phyloP scores from a whole-genome alignment of 306 rosid genomes.

The Oxytropis ochrocephala region DNA sequence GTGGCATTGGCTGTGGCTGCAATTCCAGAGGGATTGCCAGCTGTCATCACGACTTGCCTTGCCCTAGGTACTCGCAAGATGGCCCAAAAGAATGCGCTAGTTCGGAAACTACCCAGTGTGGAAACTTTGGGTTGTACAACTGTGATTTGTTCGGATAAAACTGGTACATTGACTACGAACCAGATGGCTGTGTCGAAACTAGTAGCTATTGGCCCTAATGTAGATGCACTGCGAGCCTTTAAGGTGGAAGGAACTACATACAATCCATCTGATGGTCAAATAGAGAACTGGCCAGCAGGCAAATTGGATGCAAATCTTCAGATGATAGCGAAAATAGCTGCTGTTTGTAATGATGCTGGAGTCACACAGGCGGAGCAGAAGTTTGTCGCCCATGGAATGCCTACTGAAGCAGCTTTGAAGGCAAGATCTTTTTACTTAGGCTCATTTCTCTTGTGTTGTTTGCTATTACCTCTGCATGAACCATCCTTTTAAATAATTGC shows the following conservation, averaged over 20 bases:
- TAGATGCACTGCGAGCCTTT: slow-evolving; percentile 37
- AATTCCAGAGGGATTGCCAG: slow-evolving; percentile 56
- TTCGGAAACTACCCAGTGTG: slow-evolving; percentile 61
- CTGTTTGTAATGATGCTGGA: slow-evolving; percentile 67
- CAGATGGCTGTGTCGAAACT: slow-evolving; percentile 76
- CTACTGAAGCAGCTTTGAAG: slow-evolving; percentile 79
- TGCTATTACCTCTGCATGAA: neutral
- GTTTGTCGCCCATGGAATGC: slow-evolving; percentile 61
- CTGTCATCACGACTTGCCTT: slow-evolving; percentile 47
- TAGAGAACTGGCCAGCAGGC: slow-evolving; percentile 51
- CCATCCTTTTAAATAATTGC: neutral
- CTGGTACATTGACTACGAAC: slow-evolving; percentile 55
- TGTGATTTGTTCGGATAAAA: slow-evolving; percentile 55
- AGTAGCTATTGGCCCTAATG: slow-evolving; percentile 52
- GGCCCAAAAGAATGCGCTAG: slow-evolving; percentile 65
- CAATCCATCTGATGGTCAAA: slow-evolving; percentile 61
- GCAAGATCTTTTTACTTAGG: slow-evolving; percentile 14
- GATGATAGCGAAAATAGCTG: slow-evolving; percentile 61
- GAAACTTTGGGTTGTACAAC: slow-evolving; percentile 58
- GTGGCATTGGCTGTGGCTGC: slow-evolving; percentile 63
- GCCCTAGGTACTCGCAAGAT: slow-evolving; percentile 52
- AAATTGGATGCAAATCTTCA: slow-evolving; percentile 65
- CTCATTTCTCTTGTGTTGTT: neutral
- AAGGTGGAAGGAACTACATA: slow-evolving; percentile 74
- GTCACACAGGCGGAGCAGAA: slow-evolving; percentile 46